phyloP scores from a whole-genome alignment of 2,329 filamentous ascomycete species.

The Calonectria pseudoreteaudii region DNA sequence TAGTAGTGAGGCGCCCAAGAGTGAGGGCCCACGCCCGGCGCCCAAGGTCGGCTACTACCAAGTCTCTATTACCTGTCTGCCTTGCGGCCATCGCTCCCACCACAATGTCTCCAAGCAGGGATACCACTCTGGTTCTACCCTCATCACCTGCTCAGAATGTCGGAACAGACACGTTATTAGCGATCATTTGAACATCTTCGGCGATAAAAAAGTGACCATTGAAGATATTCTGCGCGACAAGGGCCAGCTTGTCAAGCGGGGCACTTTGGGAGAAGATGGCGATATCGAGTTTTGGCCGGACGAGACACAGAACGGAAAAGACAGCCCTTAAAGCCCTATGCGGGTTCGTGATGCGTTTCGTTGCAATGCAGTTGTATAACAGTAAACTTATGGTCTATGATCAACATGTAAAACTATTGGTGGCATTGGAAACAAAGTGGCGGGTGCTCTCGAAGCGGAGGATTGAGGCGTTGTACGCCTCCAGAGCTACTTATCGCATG shows the following conservation, averaged over 20 bases:
- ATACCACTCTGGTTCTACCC: conserved; percentile 89
- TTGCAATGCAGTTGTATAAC: not conserved
- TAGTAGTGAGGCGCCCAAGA: conserved; percentile 35
- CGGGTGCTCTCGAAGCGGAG: conserved; percentile 33
- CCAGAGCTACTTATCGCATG: not conserved
- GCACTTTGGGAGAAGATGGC: conserved; percentile 79
- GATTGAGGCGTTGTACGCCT: not conserved
- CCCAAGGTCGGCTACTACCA: conserved; percentile 77
- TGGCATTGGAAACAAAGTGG: conserved; percentile 32
- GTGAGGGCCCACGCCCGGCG: conserved; percentile 46
- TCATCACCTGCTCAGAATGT: conserved; percentile 90
- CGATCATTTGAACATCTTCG: conserved; percentile 87
- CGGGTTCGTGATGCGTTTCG: conserved; percentile 8
- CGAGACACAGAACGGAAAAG: conserved; percentile 52
- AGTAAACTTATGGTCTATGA: conserved; percentile 29
- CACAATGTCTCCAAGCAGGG: conserved; percentile 94
- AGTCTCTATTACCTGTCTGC: conserved; percentile 92
- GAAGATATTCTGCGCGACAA: conserved; percentile 83
- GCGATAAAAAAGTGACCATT: conserved; percentile 75
- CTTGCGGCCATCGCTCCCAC: conserved; percentile 82
- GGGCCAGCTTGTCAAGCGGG: conserved; percentile 79
- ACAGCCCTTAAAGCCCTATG: conserved; percentile 31
- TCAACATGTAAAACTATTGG: conserved; percentile 28
- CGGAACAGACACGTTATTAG: conserved; percentile 90
- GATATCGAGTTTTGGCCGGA: conserved; percentile 95